Evolutionary conservation across 2,329 filamentous ascomycete species (phyloP), one percentile per base, ranked within the genome.

Genomic region (Diplodia intermedia): DNA sequence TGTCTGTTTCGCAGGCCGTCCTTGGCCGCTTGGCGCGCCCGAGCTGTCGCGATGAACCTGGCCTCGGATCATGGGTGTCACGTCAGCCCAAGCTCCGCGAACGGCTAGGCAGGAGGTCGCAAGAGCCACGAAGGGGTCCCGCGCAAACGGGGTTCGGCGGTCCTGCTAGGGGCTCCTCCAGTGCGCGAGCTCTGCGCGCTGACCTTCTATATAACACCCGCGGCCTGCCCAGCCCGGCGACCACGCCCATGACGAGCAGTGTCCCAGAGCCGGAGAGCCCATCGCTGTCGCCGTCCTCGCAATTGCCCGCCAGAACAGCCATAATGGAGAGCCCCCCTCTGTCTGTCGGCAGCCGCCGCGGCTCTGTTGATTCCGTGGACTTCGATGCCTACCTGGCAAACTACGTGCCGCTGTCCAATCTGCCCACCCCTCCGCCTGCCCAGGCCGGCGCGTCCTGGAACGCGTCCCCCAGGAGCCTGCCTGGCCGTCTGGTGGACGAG

Each of bases 311-410:
- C 20, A 15, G 26, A n/a, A 40, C 4, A 40, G 11, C 26, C 49
- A 11, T 11, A n/a, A 70, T 70, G 69, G 56, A 70, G n/a, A 69
- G 56, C 47, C 69, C 69, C n/a, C 67, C 68, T 43, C 18, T 65
- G 26, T 67, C 67, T 33, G 36, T 55, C 31, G 52, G n/a, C 54
- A 65, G 61, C 67, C 67, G 67, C 33, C 52, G 67, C 33, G 61
- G 43, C 63, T 70, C 68, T 53, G 62, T 69, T 74, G 78, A 71
- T 71, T 77, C 77, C 55, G 75, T 78, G 67, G 78, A 79, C 69
- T 67, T 79, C 70, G 79, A 80, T 56, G 71, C 70, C 67, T 80
- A 79, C 71, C 78, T 80, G 70, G 78, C 76, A 50, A 76, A 70
- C 66, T 80, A 77, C 55, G 75, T 77, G 31, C 78, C 78, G 56